Evolutionary conservation across 148 eudicot species (phyloP), one percentile per base, ranked within the genome.

Genomic region (Heliamphora exappendiculata): DNA sequence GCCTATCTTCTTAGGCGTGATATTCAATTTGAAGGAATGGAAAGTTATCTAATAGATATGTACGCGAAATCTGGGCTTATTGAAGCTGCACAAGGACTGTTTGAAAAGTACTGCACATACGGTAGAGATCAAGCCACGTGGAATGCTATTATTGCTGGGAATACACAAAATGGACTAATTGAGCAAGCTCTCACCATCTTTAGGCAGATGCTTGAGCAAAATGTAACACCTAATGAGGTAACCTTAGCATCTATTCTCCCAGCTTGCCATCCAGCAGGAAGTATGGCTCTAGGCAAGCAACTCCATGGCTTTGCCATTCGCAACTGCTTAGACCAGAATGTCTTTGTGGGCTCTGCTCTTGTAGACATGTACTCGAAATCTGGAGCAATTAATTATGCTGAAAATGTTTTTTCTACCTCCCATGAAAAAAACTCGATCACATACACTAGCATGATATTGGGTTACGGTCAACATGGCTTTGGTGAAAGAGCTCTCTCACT

Each of bases 361-460:
- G 84, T 95, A 53, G 98, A 95, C 70, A 88, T 85, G 91, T 95
- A 95, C 81, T 89, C 98, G 24, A 95, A 95, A 88, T 83, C 83
- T 10, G 97, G 98, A 31, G 59, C 85, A 44, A 81, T 92, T 49
- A 54, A 76, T 67, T 87, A 81, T 65, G 98, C 96, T 50, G 92
- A 89, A 80, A 85, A 81, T 10, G 92, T 87, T 53, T 94, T 94
- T 73, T 34, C 51, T 11, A 42, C 7, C 44, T 83, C 83, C 19
- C 81, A 68, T 31, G 85, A 82, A 47, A 92, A 85, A 78, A 92
- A 85, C 72, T 67, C 89, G 24, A 93, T 94, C 44, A 90, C 92
- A 59, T 94, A 85, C 85, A 94, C 97, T 2, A 94, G 83, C 79
- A 92, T 94, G 98, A 94, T 92, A 69, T 82, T 86, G 86, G 93